These are phyloP conservation scores for Dictyophora rubrovolvata DNA, from an alignment of 768 basidiomycete genomes.

Conservation along the genomic window DNA sequence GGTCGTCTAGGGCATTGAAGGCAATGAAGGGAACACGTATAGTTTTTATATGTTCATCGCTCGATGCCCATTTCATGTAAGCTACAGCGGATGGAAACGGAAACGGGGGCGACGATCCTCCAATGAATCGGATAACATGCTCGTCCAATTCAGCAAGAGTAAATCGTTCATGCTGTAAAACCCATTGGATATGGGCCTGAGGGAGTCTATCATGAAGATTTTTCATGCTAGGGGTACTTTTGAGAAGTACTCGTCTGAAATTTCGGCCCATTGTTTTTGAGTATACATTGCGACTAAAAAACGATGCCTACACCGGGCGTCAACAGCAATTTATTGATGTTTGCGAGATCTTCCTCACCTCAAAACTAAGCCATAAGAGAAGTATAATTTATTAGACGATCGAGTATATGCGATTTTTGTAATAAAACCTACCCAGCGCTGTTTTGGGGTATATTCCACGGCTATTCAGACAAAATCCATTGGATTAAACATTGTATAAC, in stretches of 20 bases:
- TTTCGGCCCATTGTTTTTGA: conserved; percentile 74
- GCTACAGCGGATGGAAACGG: conserved; percentile 35
- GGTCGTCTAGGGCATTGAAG: conserved; percentile 70
- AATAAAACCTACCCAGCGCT: conserved; percentile 21
- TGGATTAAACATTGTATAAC: conserved; percentile 6
- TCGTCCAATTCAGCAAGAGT: conserved; percentile 52
- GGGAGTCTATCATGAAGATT: conserved; percentile 19
- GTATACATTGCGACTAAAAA: conserved; percentile 54
- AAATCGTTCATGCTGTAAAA: conserved; percentile 39
- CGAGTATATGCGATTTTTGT: background rate
- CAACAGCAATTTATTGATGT: background rate
- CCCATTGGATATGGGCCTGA: conserved; percentile 28
- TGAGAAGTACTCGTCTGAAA: conserved; percentile 41
- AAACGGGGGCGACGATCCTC: conserved; percentile 34
- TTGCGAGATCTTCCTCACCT: background rate
- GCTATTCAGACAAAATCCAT: conserved; percentile 28
- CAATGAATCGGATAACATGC: conserved; percentile 54
- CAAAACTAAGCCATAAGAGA: background rate
- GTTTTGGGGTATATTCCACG: conserved; percentile 37
- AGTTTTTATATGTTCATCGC: conserved; percentile 46
- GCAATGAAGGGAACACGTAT: conserved; percentile 67
- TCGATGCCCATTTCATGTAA: conserved; percentile 47
- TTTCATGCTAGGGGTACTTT: conserved; percentile 37
- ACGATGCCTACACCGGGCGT: conserved; percentile 35
- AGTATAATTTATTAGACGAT: background rate